Evolutionary conservation across 345 rosid species (phyloP).

Genomic region (Populus ilicifolia): DNA sequence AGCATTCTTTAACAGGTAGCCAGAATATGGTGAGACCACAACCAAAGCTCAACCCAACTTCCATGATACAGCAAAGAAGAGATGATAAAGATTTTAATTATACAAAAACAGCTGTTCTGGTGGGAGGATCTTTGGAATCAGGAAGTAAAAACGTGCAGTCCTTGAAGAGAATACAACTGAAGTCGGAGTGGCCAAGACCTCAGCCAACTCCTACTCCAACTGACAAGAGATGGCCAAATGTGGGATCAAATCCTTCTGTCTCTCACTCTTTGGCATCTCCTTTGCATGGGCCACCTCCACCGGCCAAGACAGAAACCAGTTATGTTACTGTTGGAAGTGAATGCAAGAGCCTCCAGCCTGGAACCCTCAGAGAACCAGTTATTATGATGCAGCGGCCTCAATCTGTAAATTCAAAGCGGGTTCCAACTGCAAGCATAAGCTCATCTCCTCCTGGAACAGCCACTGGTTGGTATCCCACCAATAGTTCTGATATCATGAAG

Average conservation of each 20-base stretch:
- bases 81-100: conserved; percentile 67
- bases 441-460: conserved; percentile 51
- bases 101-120: conserved; percentile 37
- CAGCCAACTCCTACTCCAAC: conserved; percentile 41
- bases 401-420: conserved; percentile 45
- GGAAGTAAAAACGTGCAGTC: conserved; percentile 44
- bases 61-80: conserved; percentile 45
- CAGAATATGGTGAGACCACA: conserved; percentile 40
- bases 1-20: conserved; percentile 28
- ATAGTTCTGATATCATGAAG: conserved; percentile 46
- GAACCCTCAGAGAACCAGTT: conserved; percentile 54
- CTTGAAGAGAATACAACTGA: conserved; percentile 50
- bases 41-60: conserved; percentile 27
- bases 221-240: conserved; percentile 55
- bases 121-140: conserved; percentile 34
- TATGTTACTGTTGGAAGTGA: conserved; percentile 48
- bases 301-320: conserved; percentile 47
- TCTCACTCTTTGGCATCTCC: conserved; percentile 56
- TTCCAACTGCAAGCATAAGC: conserved; percentile 44
- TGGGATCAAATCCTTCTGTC: conserved; percentile 42
- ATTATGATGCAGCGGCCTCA: conserved; percentile 70
- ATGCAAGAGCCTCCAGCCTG: conserved; percentile 45
- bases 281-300: conserved; percentile 47
- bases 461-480: conserved; percentile 48
- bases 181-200: conserved; percentile 64